Percentiles rank a stretch among this genome's conserved stretches.
These are phyloP conservation scores for Helicocarpus griseus DNA, from an alignment of 2,329 filamentous ascomycete genomes.

Conservation along the genomic window DNA sequence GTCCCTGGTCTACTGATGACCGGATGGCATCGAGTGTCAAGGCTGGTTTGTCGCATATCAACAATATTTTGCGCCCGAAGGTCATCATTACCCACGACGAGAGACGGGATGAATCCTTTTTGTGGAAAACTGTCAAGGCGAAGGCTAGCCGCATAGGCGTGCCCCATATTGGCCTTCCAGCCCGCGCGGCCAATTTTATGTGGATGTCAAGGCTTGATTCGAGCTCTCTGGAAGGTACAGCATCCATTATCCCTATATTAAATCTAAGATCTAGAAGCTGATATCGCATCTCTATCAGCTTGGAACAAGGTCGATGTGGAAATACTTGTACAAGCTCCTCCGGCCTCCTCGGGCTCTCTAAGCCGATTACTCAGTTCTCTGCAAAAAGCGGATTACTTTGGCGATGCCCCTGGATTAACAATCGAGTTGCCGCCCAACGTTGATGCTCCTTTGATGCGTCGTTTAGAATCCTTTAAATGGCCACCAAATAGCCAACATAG, in stretches of 20 bases:
- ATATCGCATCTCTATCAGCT: slow-evolving; percentile 33
- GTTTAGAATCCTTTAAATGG: slow-evolving; percentile 58
- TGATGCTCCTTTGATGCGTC: slow-evolving; percentile 55
- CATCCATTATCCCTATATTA: not conserved
- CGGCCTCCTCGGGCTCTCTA: slow-evolving; percentile 62
- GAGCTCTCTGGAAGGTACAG: slow-evolving; percentile 53
- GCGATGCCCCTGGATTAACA: slow-evolving; percentile 62
- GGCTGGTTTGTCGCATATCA: slow-evolving; percentile 61
- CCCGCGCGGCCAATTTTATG: slow-evolving; percentile 49
- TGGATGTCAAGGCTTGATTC: slow-evolving; percentile 77
- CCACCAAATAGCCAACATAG: slow-evolving; percentile 43
- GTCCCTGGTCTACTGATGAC: slow-evolving; percentile 56
- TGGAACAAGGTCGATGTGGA: slow-evolving; percentile 76
- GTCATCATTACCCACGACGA: slow-evolving; percentile 64
- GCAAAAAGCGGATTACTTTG: slow-evolving; percentile 62
- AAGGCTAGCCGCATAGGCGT: slow-evolving; percentile 44
- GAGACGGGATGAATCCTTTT: slow-evolving; percentile 56
- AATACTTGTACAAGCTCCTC: slow-evolving; percentile 69
- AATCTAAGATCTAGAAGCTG: slow-evolving; percentile 6
- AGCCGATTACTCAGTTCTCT: slow-evolving; percentile 70
- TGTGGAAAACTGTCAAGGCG: slow-evolving; percentile 50
- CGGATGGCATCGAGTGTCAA: slow-evolving; percentile 57
- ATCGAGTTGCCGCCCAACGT: slow-evolving; percentile 69
- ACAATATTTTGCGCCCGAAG: slow-evolving; percentile 66
- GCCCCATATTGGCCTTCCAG: slow-evolving; percentile 68